Conservation (phyloP, 1,284 basidiomycete genomes). For the Somion occarium region DNA sequence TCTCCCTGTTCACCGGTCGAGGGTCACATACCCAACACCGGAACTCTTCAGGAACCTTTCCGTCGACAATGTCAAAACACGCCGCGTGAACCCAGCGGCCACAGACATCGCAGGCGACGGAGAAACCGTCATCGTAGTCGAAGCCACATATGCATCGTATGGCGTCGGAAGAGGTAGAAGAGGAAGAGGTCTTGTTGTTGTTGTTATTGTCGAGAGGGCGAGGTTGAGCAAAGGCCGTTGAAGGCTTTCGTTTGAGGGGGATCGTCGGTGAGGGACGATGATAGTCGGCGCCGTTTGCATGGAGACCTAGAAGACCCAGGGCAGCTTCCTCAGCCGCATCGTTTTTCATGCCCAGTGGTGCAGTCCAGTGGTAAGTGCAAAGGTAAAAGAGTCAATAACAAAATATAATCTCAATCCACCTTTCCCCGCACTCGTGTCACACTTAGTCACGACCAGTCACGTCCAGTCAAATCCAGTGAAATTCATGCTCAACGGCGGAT, state of each 20-base stretch:
- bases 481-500: too few relatives aligned
- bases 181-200: not conserved
- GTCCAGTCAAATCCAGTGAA: too few relatives aligned
- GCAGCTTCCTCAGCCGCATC: constrained; percentile 49
- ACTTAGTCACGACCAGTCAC: too few relatives aligned
- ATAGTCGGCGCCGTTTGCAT: constrained; percentile 15
- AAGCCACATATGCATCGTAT: constrained; percentile 74
- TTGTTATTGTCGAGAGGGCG: not conserved
- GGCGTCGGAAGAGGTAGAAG: constrained; percentile 27
- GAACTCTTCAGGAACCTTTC: constrained; percentile 74
- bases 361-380: not conserved
- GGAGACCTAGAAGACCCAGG: constrained; percentile 44
- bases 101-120: constrained; percentile 89
- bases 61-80: constrained; percentile 71
- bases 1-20: constrained; percentile 39
- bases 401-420: too few relatives aligned
- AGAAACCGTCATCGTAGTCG: constrained; percentile 85
- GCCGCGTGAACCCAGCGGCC: constrained; percentile 88
- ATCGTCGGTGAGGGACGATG: constrained; percentile 28
- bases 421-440: too few relatives aligned
- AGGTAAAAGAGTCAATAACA: too few relatives aligned
- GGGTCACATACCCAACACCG: constrained; percentile 59
- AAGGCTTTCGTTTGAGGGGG: constrained; percentile 37
- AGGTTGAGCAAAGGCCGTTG: not conserved
- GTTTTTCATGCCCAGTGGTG: constrained; percentile 34